Conservation (phyloP, 2,329 filamentous ascomycete genomes). For the Hansfordia pulvinata region DNA sequence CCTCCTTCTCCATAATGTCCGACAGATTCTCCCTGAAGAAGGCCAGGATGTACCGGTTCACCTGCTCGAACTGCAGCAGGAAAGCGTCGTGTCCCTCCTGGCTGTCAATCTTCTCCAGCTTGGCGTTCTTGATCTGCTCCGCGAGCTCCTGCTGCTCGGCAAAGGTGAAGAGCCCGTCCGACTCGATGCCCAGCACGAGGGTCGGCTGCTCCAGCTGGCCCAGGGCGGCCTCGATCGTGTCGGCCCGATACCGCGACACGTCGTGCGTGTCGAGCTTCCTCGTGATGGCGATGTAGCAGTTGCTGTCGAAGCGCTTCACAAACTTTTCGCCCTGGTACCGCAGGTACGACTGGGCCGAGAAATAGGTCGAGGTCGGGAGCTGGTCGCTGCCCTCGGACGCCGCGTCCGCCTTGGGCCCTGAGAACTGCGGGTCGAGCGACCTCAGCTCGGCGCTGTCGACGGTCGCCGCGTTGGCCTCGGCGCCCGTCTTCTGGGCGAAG, state of each 20-base stretch:
- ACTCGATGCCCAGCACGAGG: slow-evolving; percentile 86
- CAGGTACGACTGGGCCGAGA: slow-evolving; percentile 94
- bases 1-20: slow-evolving; percentile 68
- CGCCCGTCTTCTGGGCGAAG: slow-evolving; percentile 12
- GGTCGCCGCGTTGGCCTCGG: slow-evolving; percentile 8
- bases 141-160: slow-evolving; percentile 92
- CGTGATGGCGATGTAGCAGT: slow-evolving; percentile 98
- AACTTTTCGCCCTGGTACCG: slow-evolving; percentile 96
- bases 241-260: slow-evolving; percentile 65
- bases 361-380: slow-evolving; percentile 64
- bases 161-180: slow-evolving; percentile 91
- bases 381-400: slow-evolving; percentile 35
- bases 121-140: slow-evolving; percentile 61
- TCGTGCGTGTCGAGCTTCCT: slow-evolving; percentile 97
- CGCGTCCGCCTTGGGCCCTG: slow-evolving; percentile 43
- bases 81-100: slow-evolving; percentile 96
- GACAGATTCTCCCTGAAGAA: slow-evolving; percentile 76
- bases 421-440: slow-evolving; percentile 53
- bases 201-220: slow-evolving; percentile 77
- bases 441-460: slow-evolving; percentile 9
- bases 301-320: slow-evolving; percentile 91
- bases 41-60: slow-evolving; percentile 72
- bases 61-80: slow-evolving; percentile 90
- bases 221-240: slow-evolving; percentile 59
- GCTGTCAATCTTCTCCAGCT: slow-evolving; percentile 77